Base-by-base conservation (phyloP, 148 eudicot genomes). In the Drosera capensis region DNA sequence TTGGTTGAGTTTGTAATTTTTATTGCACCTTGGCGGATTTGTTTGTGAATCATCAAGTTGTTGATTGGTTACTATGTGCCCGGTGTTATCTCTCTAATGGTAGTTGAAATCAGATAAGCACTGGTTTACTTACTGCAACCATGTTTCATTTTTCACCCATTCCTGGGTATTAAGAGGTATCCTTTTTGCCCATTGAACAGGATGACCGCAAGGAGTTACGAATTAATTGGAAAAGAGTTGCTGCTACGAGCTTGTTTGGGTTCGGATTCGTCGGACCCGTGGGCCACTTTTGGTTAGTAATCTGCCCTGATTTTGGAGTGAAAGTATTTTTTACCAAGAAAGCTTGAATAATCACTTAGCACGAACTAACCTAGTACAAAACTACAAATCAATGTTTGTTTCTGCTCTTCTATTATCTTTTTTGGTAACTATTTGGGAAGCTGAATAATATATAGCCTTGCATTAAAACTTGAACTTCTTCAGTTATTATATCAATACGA, bases 181-280 rank as follows among this genome's bases (percentile, higher is more conserved):
- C 2, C 57, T 9, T 1, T 42, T 14, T 17, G 11, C 58, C 7
- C n/a, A 40, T 48, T 43, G 20, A 11, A 47, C 59, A 83, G 88
- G 82, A 77, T 24, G 64, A 72, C 60, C 74, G 59, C 45, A 66
- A 79, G 53, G 70, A 67, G 46, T 49, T 70, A 34, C 64, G 59
- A 49, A 70, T 87, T 52, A 82, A 87, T 47, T 82, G 96, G 96
- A 87, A 74, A 56, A 72, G 94, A 49, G 96, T 82, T 54, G 94
- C 88, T 50, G 68, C 94, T 9, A 87, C 94, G 45, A 79, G 85
- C 68, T 65, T 87, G 63, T 87, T 87, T 72, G 96, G 96, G 28
- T 73, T 82, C 64, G 94, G 67, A 57, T 87, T 87, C 68, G 75
- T 87, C 66, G 94, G 96, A 62, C 96, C 96, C 38, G 86, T 79